These are phyloP conservation scores for Phytophthora podocarpi DNA, from an alignment of 352 stramenopile species.

Conservation along the genomic window DNA sequence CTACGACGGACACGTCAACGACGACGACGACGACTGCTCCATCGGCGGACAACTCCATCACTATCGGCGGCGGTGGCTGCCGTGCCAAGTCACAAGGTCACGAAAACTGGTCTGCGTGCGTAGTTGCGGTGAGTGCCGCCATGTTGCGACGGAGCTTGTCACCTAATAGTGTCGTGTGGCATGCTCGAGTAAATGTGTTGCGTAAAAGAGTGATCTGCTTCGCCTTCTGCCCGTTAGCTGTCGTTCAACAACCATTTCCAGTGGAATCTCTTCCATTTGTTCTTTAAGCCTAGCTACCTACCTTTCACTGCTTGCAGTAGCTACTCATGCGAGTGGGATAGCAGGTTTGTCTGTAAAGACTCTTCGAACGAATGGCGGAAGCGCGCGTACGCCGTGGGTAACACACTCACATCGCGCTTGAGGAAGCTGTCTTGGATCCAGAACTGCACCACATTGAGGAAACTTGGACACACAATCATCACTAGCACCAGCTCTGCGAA, in stretches of 20 bases:
- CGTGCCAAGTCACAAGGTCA: constrained; percentile 12
- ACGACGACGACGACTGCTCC: constrained; percentile 9
- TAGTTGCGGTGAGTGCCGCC: too few species aligned
- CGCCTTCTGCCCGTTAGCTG: too few species aligned
- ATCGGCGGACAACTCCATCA: constrained; percentile 23
- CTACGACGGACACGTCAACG: constrained; percentile 6
- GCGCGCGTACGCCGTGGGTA: constrained; percentile 60
- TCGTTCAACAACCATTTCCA: too few species aligned
- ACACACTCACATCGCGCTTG: constrained; percentile 72
- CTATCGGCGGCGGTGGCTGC: constrained; percentile 14
- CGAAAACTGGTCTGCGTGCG: not conserved
- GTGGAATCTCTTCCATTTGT: too few species aligned
- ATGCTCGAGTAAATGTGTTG: not conserved
- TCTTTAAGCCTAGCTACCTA: not conserved
- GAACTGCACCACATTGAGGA: constrained; percentile 86
- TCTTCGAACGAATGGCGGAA: constrained; percentile 74
- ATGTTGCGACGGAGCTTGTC: not conserved
- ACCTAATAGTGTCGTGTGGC: not conserved
- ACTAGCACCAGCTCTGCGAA: constrained; percentile 77
- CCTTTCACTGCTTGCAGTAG: not conserved
- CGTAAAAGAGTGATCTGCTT: too few species aligned
- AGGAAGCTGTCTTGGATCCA: constrained; percentile 89
- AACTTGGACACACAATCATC: constrained; percentile 84
- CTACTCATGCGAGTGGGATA: constrained; percentile 39
- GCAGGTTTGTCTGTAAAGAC: constrained; percentile 68